Conservation (phyloP, 768 basidiomycete species). For the Rhizopogon vulgaris region DNA sequence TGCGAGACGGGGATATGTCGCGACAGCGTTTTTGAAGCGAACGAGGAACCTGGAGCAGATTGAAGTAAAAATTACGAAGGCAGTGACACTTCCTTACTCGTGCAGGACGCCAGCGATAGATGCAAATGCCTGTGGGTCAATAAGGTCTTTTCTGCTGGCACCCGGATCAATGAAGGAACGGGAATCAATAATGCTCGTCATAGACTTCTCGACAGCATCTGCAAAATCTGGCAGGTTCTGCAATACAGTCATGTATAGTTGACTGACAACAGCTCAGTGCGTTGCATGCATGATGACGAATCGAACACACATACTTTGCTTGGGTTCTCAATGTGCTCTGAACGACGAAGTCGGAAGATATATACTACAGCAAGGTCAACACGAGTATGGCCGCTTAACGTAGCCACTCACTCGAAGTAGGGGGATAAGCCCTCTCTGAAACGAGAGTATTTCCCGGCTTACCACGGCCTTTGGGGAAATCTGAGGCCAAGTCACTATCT, state of each 20-base stretch:
- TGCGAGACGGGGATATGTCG: slow-evolving; percentile 38
- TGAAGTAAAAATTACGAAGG: slow-evolving; percentile 1
- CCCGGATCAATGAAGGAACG: slow-evolving; percentile 29
- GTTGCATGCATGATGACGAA: neutral
- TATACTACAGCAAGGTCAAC: slow-evolving; percentile 33
- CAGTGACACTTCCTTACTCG: slow-evolving; percentile 33
- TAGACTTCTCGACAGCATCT: slow-evolving; percentile 32
- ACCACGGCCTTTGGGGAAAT: slow-evolving; percentile 36
- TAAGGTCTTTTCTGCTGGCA: slow-evolving; percentile 9
- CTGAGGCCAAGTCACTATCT: slow-evolving; percentile 40
- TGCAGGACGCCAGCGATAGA: slow-evolving; percentile 42
- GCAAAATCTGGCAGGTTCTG: slow-evolving; percentile 40
- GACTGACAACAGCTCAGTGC: slow-evolving; percentile 21
- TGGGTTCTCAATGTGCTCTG: slow-evolving; percentile 47
- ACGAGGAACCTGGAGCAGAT: slow-evolving; percentile 37
- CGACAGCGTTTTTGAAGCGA: slow-evolving; percentile 52
- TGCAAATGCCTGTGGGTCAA: slow-evolving; percentile 38
- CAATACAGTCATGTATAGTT: slow-evolving; percentile 39
- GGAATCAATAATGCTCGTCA: slow-evolving; percentile 26
- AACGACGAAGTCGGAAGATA: slow-evolving; percentile 52
- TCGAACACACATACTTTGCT: slow-evolving; percentile 38
- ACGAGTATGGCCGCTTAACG: neutral
- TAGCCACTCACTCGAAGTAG: slow-evolving; percentile 38
- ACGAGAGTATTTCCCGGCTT: slow-evolving; percentile 38
- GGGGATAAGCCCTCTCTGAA: slow-evolving; percentile 51